Conservation (phyloP, 306 rosid species). For the Arachis stenosperma region DNA sequence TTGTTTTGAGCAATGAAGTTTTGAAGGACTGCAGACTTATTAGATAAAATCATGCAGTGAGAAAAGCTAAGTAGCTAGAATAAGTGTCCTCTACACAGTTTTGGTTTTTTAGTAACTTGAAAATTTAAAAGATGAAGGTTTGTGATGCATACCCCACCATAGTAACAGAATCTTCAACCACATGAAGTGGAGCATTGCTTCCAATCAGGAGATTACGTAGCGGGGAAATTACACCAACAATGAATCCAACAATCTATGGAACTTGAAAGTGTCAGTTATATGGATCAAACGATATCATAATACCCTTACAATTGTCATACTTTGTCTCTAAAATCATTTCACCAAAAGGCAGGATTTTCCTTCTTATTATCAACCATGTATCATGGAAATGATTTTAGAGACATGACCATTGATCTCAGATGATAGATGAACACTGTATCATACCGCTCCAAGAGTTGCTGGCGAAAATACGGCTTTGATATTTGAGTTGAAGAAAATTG, state of each 20-base stretch:
- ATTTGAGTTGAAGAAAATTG: conserved; percentile 47
- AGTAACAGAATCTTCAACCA: conserved; percentile 62
- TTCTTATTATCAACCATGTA: background rate
- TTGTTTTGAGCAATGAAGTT: background rate
- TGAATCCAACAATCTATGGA: conserved; percentile 66
- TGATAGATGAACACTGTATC: background rate
- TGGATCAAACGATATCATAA: no score
- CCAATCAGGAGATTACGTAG: conserved; percentile 59
- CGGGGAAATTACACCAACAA: conserved; percentile 60
- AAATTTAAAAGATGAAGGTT: conserved; percentile 17
- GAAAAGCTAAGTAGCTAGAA: background rate
- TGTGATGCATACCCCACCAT: conserved; percentile 66
- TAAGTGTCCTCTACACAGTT: background rate
- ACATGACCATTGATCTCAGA: no score
- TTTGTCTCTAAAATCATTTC: no score
- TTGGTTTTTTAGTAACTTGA: background rate
- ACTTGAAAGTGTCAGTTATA: background rate
- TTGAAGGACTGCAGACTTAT: background rate
- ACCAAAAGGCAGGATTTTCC: no score
- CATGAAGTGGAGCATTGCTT: conserved; percentile 69
- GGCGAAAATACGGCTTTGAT: conserved; percentile 74
- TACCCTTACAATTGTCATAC: no score
- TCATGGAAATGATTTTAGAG: background rate
- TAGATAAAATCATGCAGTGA: background rate
- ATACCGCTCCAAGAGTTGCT: conserved; percentile 81